Evolutionary conservation across 768 basidiomycete species (phyloP).

Genomic region (Mycena indigotica): DNA sequence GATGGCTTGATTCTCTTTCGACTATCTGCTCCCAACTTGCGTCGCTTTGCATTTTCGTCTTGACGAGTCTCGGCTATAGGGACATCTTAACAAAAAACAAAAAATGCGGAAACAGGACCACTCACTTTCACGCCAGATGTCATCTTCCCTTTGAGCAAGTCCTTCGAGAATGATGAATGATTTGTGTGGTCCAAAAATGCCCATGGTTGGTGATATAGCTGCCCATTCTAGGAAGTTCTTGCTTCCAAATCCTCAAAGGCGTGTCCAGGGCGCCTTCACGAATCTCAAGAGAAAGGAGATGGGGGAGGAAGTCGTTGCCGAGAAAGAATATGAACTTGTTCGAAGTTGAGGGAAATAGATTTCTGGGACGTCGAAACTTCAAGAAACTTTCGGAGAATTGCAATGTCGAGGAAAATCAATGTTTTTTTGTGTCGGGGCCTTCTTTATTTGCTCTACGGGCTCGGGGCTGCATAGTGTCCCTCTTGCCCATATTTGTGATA

Average conservation of each 20-base stretch:
- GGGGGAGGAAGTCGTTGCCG: slow-evolving; percentile 98
- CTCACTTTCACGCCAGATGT: slow-evolving; percentile 95
- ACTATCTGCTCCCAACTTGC: slow-evolving; percentile 63
- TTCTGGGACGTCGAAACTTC: slow-evolving; percentile 84
- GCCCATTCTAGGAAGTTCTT: slow-evolving; percentile 92
- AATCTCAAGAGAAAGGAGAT: slow-evolving; percentile 97
- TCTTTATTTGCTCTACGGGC: slow-evolving; percentile 63
- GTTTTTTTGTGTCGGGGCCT: slow-evolving; percentile 80
- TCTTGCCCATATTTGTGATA: slow-evolving; percentile 94
- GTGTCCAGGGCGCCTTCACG: slow-evolving; percentile 99
- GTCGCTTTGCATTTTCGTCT: slow-evolving; percentile 86
- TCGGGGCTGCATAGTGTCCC: slow-evolving; percentile 90
- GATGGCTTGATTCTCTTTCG: slow-evolving; percentile 47
- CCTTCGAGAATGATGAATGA: slow-evolving; percentile 96
- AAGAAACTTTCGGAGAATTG: slow-evolving; percentile 94
- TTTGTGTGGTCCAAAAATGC: slow-evolving; percentile 79
- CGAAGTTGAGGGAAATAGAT: slow-evolving; percentile 81
- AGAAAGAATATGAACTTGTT: slow-evolving; percentile 99
- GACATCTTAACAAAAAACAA: slow-evolving; percentile 24
- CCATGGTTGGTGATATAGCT: slow-evolving; percentile 97
- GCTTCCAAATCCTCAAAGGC: slow-evolving; percentile 92
- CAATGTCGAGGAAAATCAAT: slow-evolving; percentile 99
- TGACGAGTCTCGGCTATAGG: slow-evolving; percentile 88
- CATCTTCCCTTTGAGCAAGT: slow-evolving; percentile 91
- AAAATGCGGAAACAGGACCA: slow-evolving; percentile 29